Base-by-base conservation (phyloP, 495 filamentous ascomycete genomes). In the Aspergillus coremiiformis region DNA sequence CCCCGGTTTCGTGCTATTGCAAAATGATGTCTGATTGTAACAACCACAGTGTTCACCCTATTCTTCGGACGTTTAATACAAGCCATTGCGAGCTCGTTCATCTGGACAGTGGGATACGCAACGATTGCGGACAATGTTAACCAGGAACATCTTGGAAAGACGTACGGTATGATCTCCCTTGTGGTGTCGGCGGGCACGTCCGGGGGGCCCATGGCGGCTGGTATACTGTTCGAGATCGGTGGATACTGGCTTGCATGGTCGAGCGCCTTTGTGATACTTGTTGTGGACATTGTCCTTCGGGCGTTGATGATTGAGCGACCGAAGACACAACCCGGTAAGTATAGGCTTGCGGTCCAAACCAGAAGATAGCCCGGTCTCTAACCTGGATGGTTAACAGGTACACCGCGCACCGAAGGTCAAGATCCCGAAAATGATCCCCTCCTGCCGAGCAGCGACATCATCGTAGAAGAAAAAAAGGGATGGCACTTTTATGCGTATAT, bases 241-340 rank as follows among this genome's bases (percentile, higher is more conserved):
- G 66, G 66, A 2, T 67, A 69, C 39, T 67, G 65, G 60, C 2
- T 50, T 4, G 60, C 58, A 1, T 67, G 65, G 62, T 61, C 62
- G 5, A 57, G 55, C 24, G 57, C 60, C 0, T 52, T 67, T 15
- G 26, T 37, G 0, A 46, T 64, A 5, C 52, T 69, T 1, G 1
- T 52, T 4, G 26, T 64, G 5, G 63, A 66, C 46, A 49, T 67
- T 17, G 17, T 63, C 5, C 33, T 59, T 3, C 63, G 66, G 1
- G 26, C 60, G 10, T 15, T 66, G 21, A 66, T 69, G 57, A 17
- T 68, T 8, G 66, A 68, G 39, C 47, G 42, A 1, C 39, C 47
- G 4, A 41, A 46, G 21, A 35, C 26, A 2, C 50, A 39, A 39
- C 8, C 21, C 4, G 37, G 22, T 47, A 15, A 20, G 35, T 23